These are phyloP conservation scores for Thielaviopsis euricoi DNA, from an alignment of 2,329 filamentous ascomycete species.

Conservation along the genomic window DNA sequence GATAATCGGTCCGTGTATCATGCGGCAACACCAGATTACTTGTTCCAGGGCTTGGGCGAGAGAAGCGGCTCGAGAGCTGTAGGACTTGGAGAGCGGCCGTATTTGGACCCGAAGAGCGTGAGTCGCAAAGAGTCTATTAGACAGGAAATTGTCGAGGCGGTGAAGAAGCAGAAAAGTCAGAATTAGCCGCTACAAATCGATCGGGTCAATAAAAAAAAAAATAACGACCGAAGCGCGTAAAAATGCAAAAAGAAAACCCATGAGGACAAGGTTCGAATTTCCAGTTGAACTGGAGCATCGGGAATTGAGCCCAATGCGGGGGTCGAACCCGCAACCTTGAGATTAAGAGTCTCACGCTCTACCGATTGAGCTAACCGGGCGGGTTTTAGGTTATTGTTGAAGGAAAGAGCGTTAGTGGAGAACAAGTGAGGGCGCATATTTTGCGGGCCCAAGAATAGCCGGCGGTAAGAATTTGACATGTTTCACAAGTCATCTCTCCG, in stretches of 20 bases:
- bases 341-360: slow-evolving; percentile 57
- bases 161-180: not conserved
- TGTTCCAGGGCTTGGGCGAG: slow-evolving; percentile 27
- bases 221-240: no score
- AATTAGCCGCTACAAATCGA: no score
- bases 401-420: no score
- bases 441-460: no score
- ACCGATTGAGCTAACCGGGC: slow-evolving; percentile 52
- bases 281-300: slow-evolving; percentile 11
- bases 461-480: no score
- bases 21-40: slow-evolving; percentile 35
- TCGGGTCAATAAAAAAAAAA: no score
- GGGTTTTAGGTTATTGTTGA: not conserved
- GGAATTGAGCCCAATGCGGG: slow-evolving; percentile 18
- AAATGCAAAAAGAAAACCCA: no score
- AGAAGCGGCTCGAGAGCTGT: slow-evolving; percentile 32
- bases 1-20: slow-evolving; percentile 41
- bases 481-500: no score
- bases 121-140: slow-evolving; percentile 13
- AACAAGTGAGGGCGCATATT: no score
- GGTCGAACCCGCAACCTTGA: slow-evolving; percentile 27
- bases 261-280: slow-evolving; percentile 8
- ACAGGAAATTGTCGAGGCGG: not conserved
- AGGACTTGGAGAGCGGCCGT: slow-evolving; percentile 36
- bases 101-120: slow-evolving; percentile 29